phyloP scores from a whole-genome alignment of 345 rosid genomes.

The Psidium friedrichsthalianum region DNA sequence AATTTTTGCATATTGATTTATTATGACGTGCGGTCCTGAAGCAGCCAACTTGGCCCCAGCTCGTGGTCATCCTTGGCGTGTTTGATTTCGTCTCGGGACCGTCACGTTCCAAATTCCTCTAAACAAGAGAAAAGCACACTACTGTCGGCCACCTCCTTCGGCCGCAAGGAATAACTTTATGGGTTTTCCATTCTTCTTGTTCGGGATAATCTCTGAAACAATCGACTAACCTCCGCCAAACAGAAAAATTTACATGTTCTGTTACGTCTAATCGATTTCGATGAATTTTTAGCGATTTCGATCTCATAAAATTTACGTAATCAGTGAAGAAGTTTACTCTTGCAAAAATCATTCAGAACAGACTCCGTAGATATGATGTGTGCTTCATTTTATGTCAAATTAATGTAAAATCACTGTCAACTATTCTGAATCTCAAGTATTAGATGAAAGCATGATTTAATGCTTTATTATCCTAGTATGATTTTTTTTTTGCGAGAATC shows the following conservation, averaged over 20 bases:
- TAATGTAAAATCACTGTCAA: no score
- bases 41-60: neutral
- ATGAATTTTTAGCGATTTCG: neutral
- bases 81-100: neutral
- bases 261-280: neutral
- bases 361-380: neutral
- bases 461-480: no score
- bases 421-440: no score
- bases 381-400: neutral
- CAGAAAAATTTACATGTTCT: neutral
- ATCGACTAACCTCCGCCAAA: neutral
- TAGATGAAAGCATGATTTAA: no score
- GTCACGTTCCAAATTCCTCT: neutral
- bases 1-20: neutral
- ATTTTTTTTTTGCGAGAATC: no score
- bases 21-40: neutral
- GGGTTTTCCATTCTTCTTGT: neutral
- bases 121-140: neutral
- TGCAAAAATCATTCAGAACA: neutral
- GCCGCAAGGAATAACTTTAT: neutral
- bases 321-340: no score
- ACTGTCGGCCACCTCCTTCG: neutral
- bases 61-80: neutral
- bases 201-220: neutral
- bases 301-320: neutral